These are phyloP conservation scores for Leucocoprinus sp. DNA, from an alignment of 768 basidiomycete genomes.

Conservation along the genomic window DNA sequence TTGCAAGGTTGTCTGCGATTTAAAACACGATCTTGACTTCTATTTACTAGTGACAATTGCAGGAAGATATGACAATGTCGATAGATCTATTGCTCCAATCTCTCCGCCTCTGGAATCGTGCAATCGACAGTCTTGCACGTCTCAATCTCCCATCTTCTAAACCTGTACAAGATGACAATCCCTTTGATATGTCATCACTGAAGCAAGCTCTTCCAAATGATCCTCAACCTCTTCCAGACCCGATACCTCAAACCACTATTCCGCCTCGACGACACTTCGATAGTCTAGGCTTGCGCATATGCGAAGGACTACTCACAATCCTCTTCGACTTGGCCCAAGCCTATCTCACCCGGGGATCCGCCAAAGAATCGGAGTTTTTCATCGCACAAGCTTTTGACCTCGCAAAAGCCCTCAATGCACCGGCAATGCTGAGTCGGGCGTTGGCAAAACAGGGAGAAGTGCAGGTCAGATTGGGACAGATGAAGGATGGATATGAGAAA, in stretches of 20 bases:
- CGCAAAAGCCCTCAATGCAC: slow-evolving; percentile 59
- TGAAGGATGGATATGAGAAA: slow-evolving; percentile 47
- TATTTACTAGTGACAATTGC: background rate
- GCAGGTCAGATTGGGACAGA: slow-evolving; percentile 50
- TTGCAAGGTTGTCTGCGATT: slow-evolving; percentile 39
- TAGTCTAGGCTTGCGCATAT: slow-evolving; percentile 43
- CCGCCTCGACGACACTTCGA: slow-evolving; percentile 31
- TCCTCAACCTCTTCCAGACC: slow-evolving; percentile 12
- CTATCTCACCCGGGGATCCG: slow-evolving; percentile 70
- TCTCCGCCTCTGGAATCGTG: slow-evolving; percentile 74
- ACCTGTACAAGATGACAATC: slow-evolving; percentile 38
- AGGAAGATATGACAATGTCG: slow-evolving; percentile 58
- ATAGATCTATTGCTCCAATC: slow-evolving; percentile 58
- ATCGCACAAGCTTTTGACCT: slow-evolving; percentile 69
- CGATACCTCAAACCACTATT: slow-evolving; percentile 19
- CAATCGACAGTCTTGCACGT: slow-evolving; percentile 58
- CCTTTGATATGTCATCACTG: slow-evolving; percentile 44
- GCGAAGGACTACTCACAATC: slow-evolving; percentile 60
- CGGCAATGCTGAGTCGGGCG: slow-evolving; percentile 57
- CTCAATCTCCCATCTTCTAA: slow-evolving; percentile 33
- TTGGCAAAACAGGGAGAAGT: slow-evolving; percentile 63
- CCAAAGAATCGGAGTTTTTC: slow-evolving; percentile 81
- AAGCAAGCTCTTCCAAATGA: slow-evolving; percentile 32
- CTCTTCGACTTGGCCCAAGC: slow-evolving; percentile 57
- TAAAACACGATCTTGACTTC: slow-evolving; percentile 1